Evolutionary conservation across 106 monocot genomes (phyloP).

Genomic region (Posidonia australis): DNA sequence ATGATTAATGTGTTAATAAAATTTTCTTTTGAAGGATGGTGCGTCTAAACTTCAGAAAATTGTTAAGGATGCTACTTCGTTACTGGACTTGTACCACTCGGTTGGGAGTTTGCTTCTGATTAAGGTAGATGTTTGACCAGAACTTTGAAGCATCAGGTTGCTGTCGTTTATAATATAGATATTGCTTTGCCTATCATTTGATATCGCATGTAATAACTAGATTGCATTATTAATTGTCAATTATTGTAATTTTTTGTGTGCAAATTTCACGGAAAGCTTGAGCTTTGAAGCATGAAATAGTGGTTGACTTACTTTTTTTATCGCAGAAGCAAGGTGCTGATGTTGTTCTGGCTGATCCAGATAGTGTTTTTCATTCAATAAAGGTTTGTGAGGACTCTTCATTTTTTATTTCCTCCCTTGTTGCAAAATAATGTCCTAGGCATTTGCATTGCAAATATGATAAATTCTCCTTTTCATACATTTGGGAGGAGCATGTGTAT

Average conservation of each 20-base stretch:
- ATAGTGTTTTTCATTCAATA: conserved; percentile 60
- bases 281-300: not conserved
- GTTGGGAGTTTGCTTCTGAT: conserved; percentile 56
- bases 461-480: no score
- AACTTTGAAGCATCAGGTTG: not conserved
- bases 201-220: no score
- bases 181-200: no score
- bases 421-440: no score
- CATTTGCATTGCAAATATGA: no score
- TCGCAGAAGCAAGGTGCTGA: conserved; percentile 60
- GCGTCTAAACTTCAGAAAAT: conserved; percentile 40
- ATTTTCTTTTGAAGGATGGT: conserved; percentile 31
- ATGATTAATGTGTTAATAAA: not conserved
- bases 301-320: conserved; percentile 2
- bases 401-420: not conserved
- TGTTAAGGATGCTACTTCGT: conserved; percentile 45
- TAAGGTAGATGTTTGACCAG: conserved; percentile 39
- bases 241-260: no score
- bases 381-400: conserved; percentile 37
- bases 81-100: conserved; percentile 52
- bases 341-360: conserved; percentile 43
- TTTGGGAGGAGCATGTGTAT: no score
- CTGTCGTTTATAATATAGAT: not conserved
- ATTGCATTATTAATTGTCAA: no score
- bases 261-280: not conserved